A percentile compares a stretch with the other conserved stretches of the same genome.
Evolutionary conservation across 2,329 filamentous ascomycete genomes (phyloP).

Genomic region (Cyanodermella asteris): DNA sequence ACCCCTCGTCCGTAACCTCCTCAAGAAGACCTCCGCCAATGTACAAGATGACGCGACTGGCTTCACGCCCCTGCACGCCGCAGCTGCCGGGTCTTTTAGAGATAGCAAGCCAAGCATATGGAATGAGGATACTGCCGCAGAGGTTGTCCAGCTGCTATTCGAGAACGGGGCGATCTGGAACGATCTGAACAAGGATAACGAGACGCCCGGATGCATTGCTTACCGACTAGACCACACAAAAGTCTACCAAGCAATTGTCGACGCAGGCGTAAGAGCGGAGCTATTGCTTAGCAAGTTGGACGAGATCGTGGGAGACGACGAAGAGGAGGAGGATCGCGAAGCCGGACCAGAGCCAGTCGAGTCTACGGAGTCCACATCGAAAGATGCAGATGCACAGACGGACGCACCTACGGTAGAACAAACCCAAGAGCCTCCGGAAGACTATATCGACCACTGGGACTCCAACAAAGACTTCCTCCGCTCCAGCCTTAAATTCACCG

Average conservation of each 20-base stretch:
- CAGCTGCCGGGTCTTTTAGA: constrained; percentile 50
- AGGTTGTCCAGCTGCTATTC: constrained; percentile 54
- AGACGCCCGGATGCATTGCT: constrained; percentile 83
- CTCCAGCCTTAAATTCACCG: constrained; percentile 41
- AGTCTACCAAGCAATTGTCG: constrained; percentile 65
- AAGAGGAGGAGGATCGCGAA: constrained; percentile 14
- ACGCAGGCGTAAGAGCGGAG: constrained; percentile 79
- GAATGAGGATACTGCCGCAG: constrained; percentile 28
- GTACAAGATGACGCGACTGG: constrained; percentile 69
- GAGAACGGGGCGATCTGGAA: constrained; percentile 94
- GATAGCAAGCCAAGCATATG: constrained; percentile 9
- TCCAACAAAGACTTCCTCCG: constrained; percentile 47
- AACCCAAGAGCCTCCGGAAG: constrained; percentile 2
- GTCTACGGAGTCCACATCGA: background rate
- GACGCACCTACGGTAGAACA: background rate
- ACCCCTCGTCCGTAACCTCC: constrained; percentile 43
- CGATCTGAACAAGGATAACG: constrained; percentile 63
- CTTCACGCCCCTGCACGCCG: constrained; percentile 72
- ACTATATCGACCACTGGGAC: constrained; percentile 19
- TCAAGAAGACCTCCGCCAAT: constrained; percentile 44
- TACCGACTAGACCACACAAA: constrained; percentile 41
- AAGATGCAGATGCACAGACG: background rate
- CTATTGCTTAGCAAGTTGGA: constrained; percentile 64
- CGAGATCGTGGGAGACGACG: constrained; percentile 28
- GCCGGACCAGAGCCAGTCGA: constrained; percentile 2